Conservation (phyloP, 371 early-diverging fungal genomes). For the Actinomucor elegans region DNA sequence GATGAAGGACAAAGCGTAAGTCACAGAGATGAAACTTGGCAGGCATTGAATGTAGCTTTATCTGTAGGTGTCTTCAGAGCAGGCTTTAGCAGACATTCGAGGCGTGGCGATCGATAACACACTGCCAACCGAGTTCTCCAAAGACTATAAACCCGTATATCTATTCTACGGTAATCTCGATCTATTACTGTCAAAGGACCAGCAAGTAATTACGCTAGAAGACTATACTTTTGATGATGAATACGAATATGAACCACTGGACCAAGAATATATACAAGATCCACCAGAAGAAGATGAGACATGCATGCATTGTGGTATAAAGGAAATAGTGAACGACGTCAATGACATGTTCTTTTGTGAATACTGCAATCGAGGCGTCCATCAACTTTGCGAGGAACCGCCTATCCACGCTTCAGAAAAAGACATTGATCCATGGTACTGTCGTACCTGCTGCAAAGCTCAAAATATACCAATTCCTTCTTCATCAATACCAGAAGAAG, state of each 20-base stretch:
- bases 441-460: slow-evolving; percentile 33
- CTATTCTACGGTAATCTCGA: slow-evolving; percentile 38
- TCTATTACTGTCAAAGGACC: not conserved
- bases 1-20: slow-evolving; percentile 10
- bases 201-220: slow-evolving; percentile 26
- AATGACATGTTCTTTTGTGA: slow-evolving; percentile 53
- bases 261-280: not conserved
- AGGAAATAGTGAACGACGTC: slow-evolving; percentile 29
- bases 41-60: no score
- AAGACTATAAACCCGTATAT: slow-evolving; percentile 37
- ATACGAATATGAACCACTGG: not conserved
- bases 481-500: not conserved
- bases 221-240: slow-evolving; percentile 42
- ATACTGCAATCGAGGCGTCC: slow-evolving; percentile 38
- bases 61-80: slow-evolving; percentile 22
- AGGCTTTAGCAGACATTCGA: slow-evolving; percentile 26
- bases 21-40: no score
- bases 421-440: slow-evolving; percentile 47
- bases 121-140: slow-evolving; percentile 14
- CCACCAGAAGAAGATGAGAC: slow-evolving; percentile 19
- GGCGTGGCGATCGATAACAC: not conserved
- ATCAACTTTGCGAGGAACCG: slow-evolving; percentile 48
- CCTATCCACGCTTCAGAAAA: slow-evolving; percentile 37
- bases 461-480: slow-evolving; percentile 32
- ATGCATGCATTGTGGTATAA: slow-evolving; percentile 41